phyloP scores from a whole-genome alignment of 2,329 filamentous ascomycete species.

The Phoma sp. region DNA sequence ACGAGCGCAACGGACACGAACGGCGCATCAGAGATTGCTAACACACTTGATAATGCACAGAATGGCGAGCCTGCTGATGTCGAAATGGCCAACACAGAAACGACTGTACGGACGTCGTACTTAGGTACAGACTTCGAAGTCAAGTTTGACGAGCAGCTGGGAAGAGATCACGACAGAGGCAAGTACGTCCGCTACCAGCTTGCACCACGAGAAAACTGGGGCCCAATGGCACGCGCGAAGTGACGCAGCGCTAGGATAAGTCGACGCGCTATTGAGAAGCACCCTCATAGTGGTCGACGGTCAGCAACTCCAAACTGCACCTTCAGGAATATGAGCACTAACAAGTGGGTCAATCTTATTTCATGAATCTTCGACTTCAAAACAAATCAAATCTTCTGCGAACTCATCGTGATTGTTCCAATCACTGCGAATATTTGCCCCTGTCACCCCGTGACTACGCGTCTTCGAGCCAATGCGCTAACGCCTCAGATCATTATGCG shows the following conservation, averaged over 20 bases:
- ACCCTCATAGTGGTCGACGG: slow-evolving; percentile 8
- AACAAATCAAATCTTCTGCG: background rate
- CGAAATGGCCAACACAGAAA: slow-evolving; percentile 9
- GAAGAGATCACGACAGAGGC: slow-evolving; percentile 68
- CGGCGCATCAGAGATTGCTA: slow-evolving; percentile 2
- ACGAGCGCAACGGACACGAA: slow-evolving; percentile 19
- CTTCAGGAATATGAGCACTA: background rate
- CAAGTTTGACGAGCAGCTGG: slow-evolving; percentile 81
- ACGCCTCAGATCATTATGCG: slow-evolving; percentile 3
- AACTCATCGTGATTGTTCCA: background rate
- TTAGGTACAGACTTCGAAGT: slow-evolving; percentile 59
- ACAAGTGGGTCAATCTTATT: background rate
- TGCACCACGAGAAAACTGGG: slow-evolving; percentile 93
- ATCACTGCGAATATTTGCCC: background rate
- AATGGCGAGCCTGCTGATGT: slow-evolving; percentile 3
- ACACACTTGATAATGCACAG: slow-evolving; percentile 9
- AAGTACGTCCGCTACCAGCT: slow-evolving; percentile 85
- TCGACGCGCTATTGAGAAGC: slow-evolving; percentile 3
- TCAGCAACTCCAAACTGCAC: slow-evolving; percentile 1
- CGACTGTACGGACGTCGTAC: slow-evolving; percentile 29
- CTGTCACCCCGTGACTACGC: slow-evolving; percentile 2
- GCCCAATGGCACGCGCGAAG: slow-evolving; percentile 70
- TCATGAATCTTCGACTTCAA: background rate
- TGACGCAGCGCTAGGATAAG: slow-evolving; percentile 19
- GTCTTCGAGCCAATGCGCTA: slow-evolving; percentile 5